phyloP scores from a whole-genome alignment of 176 grass and related monocot species.

The Bolboschoenus planiculmis region DNA sequence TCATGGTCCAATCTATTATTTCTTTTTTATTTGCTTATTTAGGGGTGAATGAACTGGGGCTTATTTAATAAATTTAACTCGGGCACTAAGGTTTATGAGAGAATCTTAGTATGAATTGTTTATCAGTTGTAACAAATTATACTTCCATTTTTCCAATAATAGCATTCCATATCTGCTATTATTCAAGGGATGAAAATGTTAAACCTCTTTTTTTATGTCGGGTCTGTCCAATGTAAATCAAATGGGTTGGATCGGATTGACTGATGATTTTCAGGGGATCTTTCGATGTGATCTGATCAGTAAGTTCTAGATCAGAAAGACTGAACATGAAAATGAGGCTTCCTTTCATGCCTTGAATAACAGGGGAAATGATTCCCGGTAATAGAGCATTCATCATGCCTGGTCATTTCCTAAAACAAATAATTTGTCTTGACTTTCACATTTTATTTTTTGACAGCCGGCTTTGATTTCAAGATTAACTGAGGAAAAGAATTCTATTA shows the following conservation, averaged over 20 bases:
- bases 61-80: background rate
- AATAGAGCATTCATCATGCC: background rate
- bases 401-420: constrained; percentile 2
- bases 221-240: background rate
- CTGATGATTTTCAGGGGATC: background rate
- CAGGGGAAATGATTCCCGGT: background rate
- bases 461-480: constrained; percentile 53
- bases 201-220: background rate
- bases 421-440: constrained; percentile 9
- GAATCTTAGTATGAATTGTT: background rate
- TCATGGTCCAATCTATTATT: background rate
- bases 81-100: background rate
- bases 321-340: background rate
- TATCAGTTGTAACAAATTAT: background rate
- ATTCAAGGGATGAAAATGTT: background rate
- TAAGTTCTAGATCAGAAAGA: background rate
- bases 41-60: background rate
- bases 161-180: background rate
- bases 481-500: constrained; percentile 53
- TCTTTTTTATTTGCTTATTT: background rate
- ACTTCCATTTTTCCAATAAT: background rate
- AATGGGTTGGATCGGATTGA: background rate
- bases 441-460: constrained; percentile 34
- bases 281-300: background rate
- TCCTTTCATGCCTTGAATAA: too few species aligned